These are phyloP conservation scores for Suillus plorans DNA, from an alignment of 768 basidiomycete species.

Conservation along the genomic window DNA sequence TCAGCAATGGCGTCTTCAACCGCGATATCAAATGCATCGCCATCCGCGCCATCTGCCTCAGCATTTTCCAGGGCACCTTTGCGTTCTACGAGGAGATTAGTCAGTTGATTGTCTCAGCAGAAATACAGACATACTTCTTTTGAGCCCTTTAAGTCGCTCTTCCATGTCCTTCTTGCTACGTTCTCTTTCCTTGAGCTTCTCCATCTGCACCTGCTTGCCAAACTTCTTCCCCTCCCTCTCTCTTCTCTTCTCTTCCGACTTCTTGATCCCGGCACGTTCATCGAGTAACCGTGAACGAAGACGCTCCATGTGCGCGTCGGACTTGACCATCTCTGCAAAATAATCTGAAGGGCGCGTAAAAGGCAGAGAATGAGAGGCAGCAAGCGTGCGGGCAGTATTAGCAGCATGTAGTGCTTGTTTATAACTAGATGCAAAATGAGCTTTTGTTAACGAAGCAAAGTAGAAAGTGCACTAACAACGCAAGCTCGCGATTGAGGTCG, in stretches of 20 bases:
- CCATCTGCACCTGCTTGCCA: conserved; percentile 95
- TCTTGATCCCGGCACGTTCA: conserved; percentile 85
- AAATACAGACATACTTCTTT: conserved; percentile 67
- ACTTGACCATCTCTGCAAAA: conserved; percentile 99
- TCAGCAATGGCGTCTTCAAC: conserved; percentile 87
- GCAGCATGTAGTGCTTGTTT: conserved; percentile 90
- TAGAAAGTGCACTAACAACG: conserved; percentile 58
- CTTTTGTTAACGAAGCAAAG: not conserved
- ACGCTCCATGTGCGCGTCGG: conserved; percentile 96
- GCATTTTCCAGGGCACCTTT: conserved; percentile 76
- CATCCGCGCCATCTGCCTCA: conserved; percentile 49
- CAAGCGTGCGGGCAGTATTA: conserved; percentile 72
- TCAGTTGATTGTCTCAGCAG: not conserved
- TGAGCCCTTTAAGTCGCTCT: conserved; percentile 80
- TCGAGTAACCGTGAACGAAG: conserved; percentile 89
- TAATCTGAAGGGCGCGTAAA: conserved; percentile 93
- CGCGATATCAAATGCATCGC: conserved; percentile 79
- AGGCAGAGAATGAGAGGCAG: conserved; percentile 73
- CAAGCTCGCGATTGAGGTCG: conserved; percentile 92
- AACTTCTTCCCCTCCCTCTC: conserved; percentile 97
- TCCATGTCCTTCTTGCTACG: conserved; percentile 90
- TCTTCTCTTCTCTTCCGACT: conserved; percentile 85
- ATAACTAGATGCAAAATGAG: conserved; percentile 56
- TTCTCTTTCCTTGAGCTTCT: conserved; percentile 90
- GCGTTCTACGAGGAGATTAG: conserved; percentile 55